Base-by-base conservation (phyloP, 371 early-diverging fungal species). In the Globomyces sp. region DNA sequence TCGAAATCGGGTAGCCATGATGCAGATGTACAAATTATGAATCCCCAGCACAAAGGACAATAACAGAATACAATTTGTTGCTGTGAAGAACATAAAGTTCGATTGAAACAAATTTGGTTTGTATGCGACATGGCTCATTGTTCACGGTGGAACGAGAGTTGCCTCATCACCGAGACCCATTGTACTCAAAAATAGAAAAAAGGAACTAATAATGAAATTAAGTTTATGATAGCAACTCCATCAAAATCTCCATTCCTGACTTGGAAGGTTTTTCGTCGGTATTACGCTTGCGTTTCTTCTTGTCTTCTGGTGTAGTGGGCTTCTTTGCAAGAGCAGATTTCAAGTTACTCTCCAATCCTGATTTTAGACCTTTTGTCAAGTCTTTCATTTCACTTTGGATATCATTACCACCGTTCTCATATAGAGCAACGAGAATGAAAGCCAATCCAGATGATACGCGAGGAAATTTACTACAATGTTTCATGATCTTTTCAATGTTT, bases 351-450 rank as follows among this genome's bases (percentile, higher is more conserved):
- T 13, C 68, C 24, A 55, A 48, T 13, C 37, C 44, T n/a, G 41
- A 34, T 37, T 4, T 37, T 9, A 60, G 45, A 39, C 44, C 43
- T 42, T 61, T 64, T 45, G 24, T 46, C 24, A 46, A 34, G 3
- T 47, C 52, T 37, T 59, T 50, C 11, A 68, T 9, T 9, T n/a
- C 46, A 45, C 64, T 36, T 3, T 10, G 9, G 13, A 69, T 57
- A 1, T 13, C 72, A 8, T 34, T 59, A 58, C n/a, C 50, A 24
- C 58, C 70, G 48, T 39, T 42, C 50, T 77, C 77, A 10, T 74
- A 47, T 49, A 79, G 46, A 5, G 77, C 74, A 40, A 74, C 60
- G 24, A 80, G 62, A 5, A 80, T 57, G 53, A 73, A 76, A 24
- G 76, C 68, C 6, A 75, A 71, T 24, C 80, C 80, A 13, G 70